A percentile compares a stretch with the other conserved stretches of the same genome.
These are phyloP conservation scores for Lentinula sp. DNA, from an alignment of 768 basidiomycete genomes.

Conservation along the genomic window DNA sequence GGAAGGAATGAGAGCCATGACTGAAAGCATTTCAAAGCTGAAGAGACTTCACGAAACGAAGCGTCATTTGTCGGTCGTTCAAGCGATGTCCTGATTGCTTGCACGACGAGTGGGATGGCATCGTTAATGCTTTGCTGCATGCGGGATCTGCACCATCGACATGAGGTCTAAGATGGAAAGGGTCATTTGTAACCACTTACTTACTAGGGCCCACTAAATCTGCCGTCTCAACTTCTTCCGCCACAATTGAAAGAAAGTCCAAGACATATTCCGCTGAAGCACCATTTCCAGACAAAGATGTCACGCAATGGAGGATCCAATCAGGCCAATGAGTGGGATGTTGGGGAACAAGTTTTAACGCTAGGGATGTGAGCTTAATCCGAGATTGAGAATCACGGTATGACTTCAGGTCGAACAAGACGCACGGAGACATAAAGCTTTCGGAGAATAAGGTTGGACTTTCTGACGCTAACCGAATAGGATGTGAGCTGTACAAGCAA, in stretches of 20 bases:
- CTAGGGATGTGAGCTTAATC: constrained; percentile 58
- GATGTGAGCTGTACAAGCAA: constrained; percentile 67
- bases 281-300: constrained; percentile 53
- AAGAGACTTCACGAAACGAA: constrained; percentile 43
- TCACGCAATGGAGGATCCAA: constrained; percentile 67
- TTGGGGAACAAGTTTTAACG: constrained; percentile 61
- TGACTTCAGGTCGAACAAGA: constrained; percentile 6
- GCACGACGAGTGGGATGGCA: constrained; percentile 65
- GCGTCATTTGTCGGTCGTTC: constrained; percentile 25
- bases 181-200: constrained; percentile 36
- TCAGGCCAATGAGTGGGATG: constrained; percentile 61
- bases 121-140: constrained; percentile 62
- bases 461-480: constrained; percentile 52
- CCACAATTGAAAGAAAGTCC: constrained; percentile 77
- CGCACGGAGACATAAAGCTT: constrained; percentile 85
- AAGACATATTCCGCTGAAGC: constrained; percentile 55
- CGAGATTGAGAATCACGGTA: constrained; percentile 2
- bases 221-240: constrained; percentile 74
- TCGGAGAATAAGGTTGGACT: constrained; percentile 67
- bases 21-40: constrained; percentile 75
- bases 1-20: constrained; percentile 76
- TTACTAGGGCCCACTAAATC: constrained; percentile 70
- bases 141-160: constrained; percentile 37
- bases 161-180: constrained; percentile 3
- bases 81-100: constrained; percentile 58